Evolutionary conservation across 164 flowering plant genomes (phyloP).

Genomic region (Nymphaea thermarum): DNA sequence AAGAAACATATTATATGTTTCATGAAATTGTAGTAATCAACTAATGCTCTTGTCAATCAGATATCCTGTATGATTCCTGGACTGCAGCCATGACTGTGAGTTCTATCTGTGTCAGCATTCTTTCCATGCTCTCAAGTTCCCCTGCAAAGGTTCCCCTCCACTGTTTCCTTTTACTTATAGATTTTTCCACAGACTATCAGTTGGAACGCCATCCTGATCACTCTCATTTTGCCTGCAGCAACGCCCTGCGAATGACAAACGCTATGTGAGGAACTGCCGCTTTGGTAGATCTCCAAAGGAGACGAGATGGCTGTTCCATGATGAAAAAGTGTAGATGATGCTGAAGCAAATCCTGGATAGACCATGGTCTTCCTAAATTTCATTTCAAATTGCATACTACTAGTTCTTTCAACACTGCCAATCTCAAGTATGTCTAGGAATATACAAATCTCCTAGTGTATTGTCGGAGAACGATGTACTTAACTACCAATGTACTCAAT

Average conservation of each 20-base stretch:
- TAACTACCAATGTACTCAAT: too few species aligned
- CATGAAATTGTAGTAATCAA: neutral
- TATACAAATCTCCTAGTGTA: neutral
- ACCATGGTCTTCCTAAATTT: neutral
- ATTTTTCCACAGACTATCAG: too few species aligned
- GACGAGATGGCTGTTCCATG: constrained; percentile 68
- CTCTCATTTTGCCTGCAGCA: constrained; percentile 24
- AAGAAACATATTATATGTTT: neutral
- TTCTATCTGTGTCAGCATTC: constrained; percentile 92
- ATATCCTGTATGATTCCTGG: constrained; percentile 92
- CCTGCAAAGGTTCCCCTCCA: constrained; percentile 48
- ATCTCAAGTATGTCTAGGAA: neutral
- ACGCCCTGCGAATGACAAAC: constrained; percentile 49
- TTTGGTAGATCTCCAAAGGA: constrained; percentile 54
- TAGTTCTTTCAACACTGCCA: neutral
- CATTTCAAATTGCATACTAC: neutral
- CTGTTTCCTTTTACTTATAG: too few species aligned
- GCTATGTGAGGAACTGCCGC: constrained; percentile 51
- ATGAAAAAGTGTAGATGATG: constrained; percentile 33
- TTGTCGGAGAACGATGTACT: neutral
- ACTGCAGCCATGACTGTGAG: constrained; percentile 98
- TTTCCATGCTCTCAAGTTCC: constrained; percentile 95
- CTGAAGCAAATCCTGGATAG: neutral
- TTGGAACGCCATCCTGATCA: too few species aligned
- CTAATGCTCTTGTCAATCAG: constrained; percentile 15